Base-by-base conservation (phyloP, 2,329 filamentous ascomycete species). In the Apiospora marii region DNA sequence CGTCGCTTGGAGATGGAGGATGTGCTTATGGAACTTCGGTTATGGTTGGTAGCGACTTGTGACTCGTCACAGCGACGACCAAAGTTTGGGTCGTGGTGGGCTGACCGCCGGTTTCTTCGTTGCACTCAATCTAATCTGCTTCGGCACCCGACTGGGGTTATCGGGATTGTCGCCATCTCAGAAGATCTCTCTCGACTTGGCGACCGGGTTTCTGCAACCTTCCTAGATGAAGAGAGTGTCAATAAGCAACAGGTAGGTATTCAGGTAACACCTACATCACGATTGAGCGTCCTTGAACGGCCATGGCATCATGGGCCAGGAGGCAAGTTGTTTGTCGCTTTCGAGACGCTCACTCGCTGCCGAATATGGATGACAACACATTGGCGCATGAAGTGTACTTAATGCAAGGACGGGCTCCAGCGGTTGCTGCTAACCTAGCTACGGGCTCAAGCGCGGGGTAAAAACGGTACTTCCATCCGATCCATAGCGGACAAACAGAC, bases 91-190 rank as follows among this genome's bases (percentile, higher is more conserved):
- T 49, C 1, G 37, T n/a, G 34, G 30, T n/a, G 34, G 58, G 30
- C 19, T 64, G 58, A 41, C 30, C 19, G 34, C 34, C 19, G 4
- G 5, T 64, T 41, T 64, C 37, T 41, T 41, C 37, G 37, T 37
- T 37, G 53, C 58, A 64, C 58, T 64, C 30, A 41, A 37, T 64
- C 16, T 46, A n/a, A 49, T 49, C 46, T 27, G 49, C n/a, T n/a
- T 13, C 49, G n/a, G 49, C 49, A 51, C 10, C 27, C 10, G 5
- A 27, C n/a, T 10, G 8, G 10, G n/a, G n/a, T 10, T 3, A n/a
- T 24, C n/a, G 7, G n/a, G 48, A 49, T n/a, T 24, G 48, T 4
- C 48, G n/a, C 7, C 7, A 49, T 24, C 48, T 49, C 10, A 49
- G 22, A 24, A 49, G 48, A 24, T 49, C 48, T 49, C 10, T 49